Conservation (phyloP, 805 yeast genomes). For the Spathaspora arborariae region DNA sequence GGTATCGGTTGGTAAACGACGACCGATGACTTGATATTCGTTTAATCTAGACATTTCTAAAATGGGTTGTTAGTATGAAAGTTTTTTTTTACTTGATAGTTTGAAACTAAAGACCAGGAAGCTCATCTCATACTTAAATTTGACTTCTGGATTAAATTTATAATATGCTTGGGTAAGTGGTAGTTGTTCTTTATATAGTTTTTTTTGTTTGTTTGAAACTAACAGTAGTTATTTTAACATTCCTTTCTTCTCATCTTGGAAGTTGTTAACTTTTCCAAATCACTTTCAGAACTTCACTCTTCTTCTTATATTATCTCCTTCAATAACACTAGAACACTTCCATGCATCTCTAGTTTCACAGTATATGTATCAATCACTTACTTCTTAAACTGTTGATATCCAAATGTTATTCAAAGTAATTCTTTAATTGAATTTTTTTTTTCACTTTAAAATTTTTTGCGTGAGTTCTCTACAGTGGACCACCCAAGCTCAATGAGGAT, state of each 20-base stretch:
- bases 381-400: conserved; percentile 6
- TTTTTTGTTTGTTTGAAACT: no score
- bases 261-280: background rate
- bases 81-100: background rate
- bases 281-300: no score
- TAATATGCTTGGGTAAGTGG: background rate
- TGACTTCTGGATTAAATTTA: no score
- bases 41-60: conserved; percentile 81
- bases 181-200: background rate
- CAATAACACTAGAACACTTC: background rate
- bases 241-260: background rate
- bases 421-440: conserved; percentile 1
- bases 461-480: background rate
- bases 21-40: conserved; percentile 99
- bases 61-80: conserved; percentile 20
- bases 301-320: background rate
- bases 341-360: background rate
- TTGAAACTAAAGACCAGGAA: background rate
- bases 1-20: conserved; percentile 98
- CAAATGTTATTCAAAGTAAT: conserved; percentile 1
- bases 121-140: background rate
- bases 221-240: no score
- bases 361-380: conserved; percentile 1
- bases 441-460: conserved; percentile 1
- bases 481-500: background rate